Conservation (phyloP, 805 yeast species). For the Ogataea populi-albae region DNA sequence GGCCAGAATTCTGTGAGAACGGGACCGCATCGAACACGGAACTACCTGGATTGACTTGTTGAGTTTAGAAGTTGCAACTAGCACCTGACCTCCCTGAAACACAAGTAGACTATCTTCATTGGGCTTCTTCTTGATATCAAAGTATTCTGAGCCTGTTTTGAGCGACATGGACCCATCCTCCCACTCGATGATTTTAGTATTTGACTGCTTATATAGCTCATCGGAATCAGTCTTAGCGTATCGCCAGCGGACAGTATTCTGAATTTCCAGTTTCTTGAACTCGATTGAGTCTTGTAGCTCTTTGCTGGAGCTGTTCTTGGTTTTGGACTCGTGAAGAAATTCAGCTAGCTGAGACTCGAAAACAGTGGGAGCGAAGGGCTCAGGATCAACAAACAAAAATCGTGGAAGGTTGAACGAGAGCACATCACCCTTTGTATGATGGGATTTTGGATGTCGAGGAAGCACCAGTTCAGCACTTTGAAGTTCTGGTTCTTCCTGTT, state of each 20-base stretch:
- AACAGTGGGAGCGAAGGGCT: constrained; percentile 72
- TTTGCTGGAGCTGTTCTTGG: constrained; percentile 42
- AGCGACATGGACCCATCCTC: constrained; percentile 86
- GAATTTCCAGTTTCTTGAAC: constrained; percentile 30
- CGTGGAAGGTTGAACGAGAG: constrained; percentile 69
- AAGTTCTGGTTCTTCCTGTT: constrained; percentile 28
- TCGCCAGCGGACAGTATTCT: constrained; percentile 90
- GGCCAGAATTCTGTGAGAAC: constrained; percentile 77
- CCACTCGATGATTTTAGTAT: constrained; percentile 90
- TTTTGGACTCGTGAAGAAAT: constrained; percentile 34
- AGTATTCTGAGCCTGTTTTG: constrained; percentile 82
- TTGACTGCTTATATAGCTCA: constrained; percentile 79
- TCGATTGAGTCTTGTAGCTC: constrained; percentile 50
- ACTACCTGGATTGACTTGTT: constrained; percentile 67
- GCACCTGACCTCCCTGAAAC: constrained; percentile 66
- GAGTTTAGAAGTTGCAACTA: constrained; percentile 66
- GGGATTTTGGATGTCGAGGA: constrained; percentile 52
- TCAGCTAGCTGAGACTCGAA: constrained; percentile 51
- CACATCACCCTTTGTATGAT: constrained; percentile 35
- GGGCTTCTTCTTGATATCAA: constrained; percentile 68
- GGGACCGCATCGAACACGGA: constrained; percentile 88
- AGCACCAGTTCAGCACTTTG: constrained; percentile 38
- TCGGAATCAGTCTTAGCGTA: constrained; percentile 71
- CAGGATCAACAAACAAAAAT: constrained; percentile 76
- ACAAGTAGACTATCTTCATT: constrained; percentile 71